phyloP scores from a whole-genome alignment of 495 filamentous ascomycete species.

The Choiromyces venosus region DNA sequence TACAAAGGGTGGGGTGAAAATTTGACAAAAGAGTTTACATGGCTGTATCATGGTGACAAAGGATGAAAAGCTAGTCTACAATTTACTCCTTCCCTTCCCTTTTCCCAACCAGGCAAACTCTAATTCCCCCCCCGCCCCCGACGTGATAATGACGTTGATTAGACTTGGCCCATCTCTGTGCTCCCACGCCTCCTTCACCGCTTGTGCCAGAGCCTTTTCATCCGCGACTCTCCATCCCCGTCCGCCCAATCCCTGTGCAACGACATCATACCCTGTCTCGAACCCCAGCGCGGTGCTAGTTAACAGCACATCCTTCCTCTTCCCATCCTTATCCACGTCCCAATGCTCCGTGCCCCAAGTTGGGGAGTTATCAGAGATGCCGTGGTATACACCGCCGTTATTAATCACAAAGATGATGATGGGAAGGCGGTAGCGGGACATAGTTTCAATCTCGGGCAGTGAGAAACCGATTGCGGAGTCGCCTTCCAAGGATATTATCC shows the following conservation, averaged over 20 bases:
- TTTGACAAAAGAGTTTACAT: no score
- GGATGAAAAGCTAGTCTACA: no score
- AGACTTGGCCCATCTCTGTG: conserved; percentile 50
- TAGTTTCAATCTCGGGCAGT: conserved; percentile 60
- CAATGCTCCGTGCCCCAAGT: conserved; percentile 42
- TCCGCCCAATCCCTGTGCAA: conserved; percentile 56
- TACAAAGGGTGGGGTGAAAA: no score
- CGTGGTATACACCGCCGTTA: conserved; percentile 61
- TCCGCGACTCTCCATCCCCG: conserved; percentile 53
- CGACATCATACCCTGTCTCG: conserved; percentile 55
- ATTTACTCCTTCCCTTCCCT: conserved; percentile 36
- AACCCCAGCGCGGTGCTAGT: conserved; percentile 55
- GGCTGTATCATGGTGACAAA: no score
- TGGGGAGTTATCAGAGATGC: conserved; percentile 47
- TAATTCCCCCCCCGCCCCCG: conserved; percentile 51
- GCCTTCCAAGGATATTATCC: conserved; percentile 58
- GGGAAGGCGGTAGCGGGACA: conserved; percentile 59
- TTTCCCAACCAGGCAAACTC: conserved; percentile 42
- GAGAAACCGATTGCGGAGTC: conserved; percentile 62
- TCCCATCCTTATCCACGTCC: conserved; percentile 42
- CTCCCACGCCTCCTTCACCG: conserved; percentile 52
- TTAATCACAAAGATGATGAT: conserved; percentile 60
- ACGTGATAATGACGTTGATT: conserved; percentile 59
- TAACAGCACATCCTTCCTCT: conserved; percentile 44
- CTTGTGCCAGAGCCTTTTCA: conserved; percentile 51